A percentile compares a stretch with the other conserved stretches of the same genome.
phyloP scores from a whole-genome alignment of 2,329 filamentous ascomycete species.

The Microdochium bolleyi region DNA sequence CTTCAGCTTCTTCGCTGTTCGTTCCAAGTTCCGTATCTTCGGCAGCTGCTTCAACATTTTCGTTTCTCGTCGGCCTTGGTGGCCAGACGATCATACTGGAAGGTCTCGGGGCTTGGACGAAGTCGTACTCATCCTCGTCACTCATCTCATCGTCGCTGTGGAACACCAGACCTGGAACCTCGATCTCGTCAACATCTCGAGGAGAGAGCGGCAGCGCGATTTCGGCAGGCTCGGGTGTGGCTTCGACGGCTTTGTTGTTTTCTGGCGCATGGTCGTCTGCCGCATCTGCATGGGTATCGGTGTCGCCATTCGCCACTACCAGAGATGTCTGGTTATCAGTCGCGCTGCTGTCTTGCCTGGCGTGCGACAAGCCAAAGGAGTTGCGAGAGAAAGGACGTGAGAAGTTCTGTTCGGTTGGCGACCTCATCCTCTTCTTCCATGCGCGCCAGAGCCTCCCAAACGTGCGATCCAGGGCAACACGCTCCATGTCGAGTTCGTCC shows the following conservation, averaged over 20 bases:
- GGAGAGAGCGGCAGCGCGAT: conserved; percentile 62
- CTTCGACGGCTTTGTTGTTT: background rate
- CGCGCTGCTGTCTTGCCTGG: conserved; percentile 28
- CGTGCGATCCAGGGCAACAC: conserved; percentile 81
- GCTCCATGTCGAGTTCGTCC: conserved; percentile 87
- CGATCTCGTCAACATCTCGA: conserved; percentile 71
- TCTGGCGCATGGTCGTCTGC: conserved; percentile 2
- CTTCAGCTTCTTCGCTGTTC: background rate
- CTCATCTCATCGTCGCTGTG: conserved; percentile 56
- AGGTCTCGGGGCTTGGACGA: conserved; percentile 40
- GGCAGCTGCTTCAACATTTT: background rate
- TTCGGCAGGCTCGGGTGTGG: conserved; percentile 38
- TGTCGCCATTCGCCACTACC: conserved; percentile 4
- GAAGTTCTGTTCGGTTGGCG: conserved; percentile 38
- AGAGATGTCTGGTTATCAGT: conserved; percentile 12
- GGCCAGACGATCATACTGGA: conserved; percentile 23
- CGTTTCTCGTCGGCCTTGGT: conserved; percentile 4
- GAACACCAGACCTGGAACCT: conserved; percentile 60
- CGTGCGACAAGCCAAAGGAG: conserved; percentile 24
- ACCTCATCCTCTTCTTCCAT: conserved; percentile 81
- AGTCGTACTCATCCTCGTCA: conserved; percentile 27
- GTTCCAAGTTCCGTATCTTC: background rate
- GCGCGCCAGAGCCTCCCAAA: conserved; percentile 86
- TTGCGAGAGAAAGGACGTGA: conserved; percentile 42
- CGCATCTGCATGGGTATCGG: background rate